Base-by-base conservation (phyloP, 139 green algal species). In the Trebouxia sp. region DNA sequence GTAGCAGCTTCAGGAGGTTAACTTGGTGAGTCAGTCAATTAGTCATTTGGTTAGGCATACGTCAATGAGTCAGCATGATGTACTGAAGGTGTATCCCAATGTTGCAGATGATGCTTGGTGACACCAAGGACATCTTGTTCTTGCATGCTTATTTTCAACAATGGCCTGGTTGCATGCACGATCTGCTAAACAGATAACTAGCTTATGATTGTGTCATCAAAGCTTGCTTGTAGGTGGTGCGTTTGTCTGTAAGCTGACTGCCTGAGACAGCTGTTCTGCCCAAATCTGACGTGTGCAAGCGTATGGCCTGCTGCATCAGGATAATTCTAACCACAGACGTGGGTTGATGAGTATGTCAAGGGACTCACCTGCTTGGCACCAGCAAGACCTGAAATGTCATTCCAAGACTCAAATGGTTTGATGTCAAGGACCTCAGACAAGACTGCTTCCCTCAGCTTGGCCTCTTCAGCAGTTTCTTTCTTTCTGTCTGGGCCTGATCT, bases 311-410 rank as follows among this genome's bases (percentile, higher is more conserved):
- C 50, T 58, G 20, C 2, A 22, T 58, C 1, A 22, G 50, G 20
- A 22, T 17, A 22, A 2, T 22, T 17, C 50, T 58, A 22, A 17
- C 50, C 50, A 17, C 50, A 28, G 5, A 3, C 50, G 20, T 58
- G 50, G 26, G 26, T 5, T 28, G 50, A 3, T 58, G 20, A 58
- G 50, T 10, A 1, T 58, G 56, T 69, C 26, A 24, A 69, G 20
- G 56, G 3, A 1, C 50, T 7, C 37, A 79, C 86, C 83, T 91
- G 85, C 83, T 96, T 96, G 6, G 92, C 92, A 4, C 56, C 56
- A 0, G 51, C 28, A 45, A 96, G 82, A 6, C 92, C 93, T 28
- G 89, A 90, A 9, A 97, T 87, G 65, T 94, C 90, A 38, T 90
- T 86, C 91, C 93, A 97, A 0, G 70, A 82, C 15, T 93, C 88